phyloP scores from a whole-genome alignment of 2,329 filamentous ascomycete species.

The Thelonectria discophora region DNA sequence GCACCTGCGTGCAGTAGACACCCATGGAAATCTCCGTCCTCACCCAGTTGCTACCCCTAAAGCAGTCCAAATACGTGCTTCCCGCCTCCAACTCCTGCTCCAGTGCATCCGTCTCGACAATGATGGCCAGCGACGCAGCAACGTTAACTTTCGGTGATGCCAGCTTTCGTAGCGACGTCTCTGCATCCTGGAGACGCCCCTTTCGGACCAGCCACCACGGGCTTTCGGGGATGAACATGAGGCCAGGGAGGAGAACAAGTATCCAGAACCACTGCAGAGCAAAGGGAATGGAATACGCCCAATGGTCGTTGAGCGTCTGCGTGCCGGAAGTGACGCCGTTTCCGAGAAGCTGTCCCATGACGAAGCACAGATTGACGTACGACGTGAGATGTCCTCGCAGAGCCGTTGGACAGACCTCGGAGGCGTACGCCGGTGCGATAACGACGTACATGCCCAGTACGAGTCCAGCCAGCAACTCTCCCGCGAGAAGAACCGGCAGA shows the following conservation, averaged over 20 bases:
- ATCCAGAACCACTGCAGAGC: slow-evolving; percentile 51
- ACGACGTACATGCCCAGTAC: slow-evolving; percentile 55
- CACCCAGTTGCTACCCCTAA: slow-evolving; percentile 56
- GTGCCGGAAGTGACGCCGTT: slow-evolving; percentile 48
- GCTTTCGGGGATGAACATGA: slow-evolving; percentile 46
- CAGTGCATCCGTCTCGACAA: slow-evolving; percentile 64
- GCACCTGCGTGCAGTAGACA: slow-evolving; percentile 53
- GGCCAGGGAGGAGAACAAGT: slow-evolving; percentile 40
- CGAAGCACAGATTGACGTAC: slow-evolving; percentile 55
- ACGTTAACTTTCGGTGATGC: slow-evolving; percentile 55
- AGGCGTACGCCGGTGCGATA: slow-evolving; percentile 54
- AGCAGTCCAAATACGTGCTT: slow-evolving; percentile 56
- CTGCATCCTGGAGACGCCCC: slow-evolving; percentile 41
- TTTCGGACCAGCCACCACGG: slow-evolving; percentile 46
- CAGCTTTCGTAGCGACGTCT: slow-evolving; percentile 41
- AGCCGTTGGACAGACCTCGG: slow-evolving; percentile 53
- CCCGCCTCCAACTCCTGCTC: slow-evolving; percentile 52
- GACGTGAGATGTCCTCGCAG: slow-evolving; percentile 54
- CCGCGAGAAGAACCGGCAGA: slow-evolving; percentile 53
- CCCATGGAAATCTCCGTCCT: slow-evolving; percentile 57
- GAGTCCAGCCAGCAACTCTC: slow-evolving; percentile 56
- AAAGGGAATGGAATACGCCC: slow-evolving; percentile 50
- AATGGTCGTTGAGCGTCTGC: slow-evolving; percentile 40
- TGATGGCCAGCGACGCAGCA: slow-evolving; percentile 65
- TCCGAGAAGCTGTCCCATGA: slow-evolving; percentile 52